Evolutionary conservation across 169 alveolate species (phyloP), one percentile per base, ranked within the genome.

Genomic region (Eimeria praecox): DNA sequence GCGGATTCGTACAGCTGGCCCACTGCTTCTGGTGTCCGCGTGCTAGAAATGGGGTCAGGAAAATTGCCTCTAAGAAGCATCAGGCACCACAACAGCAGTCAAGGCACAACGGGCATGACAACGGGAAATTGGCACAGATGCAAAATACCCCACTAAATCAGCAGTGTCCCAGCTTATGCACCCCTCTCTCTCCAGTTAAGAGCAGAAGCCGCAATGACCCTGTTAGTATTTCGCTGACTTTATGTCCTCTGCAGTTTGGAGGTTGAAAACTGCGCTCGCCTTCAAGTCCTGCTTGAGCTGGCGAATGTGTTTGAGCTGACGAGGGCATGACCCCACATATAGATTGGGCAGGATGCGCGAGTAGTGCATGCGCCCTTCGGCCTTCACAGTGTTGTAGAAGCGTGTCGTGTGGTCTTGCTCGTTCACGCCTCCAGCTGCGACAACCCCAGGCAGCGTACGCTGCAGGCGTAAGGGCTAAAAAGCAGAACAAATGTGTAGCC

Each of bases 261-360:
- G 88, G 66, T 80, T 80, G 89, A 93, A 59, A 30, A 93, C 52
- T 59, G 73, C 66, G 0, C 89, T 80, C 66, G 83, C 90, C 24
- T 85, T 93, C 96, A 93, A 59, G 42, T 85, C 89, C 35, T 93
- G 82, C 56, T 71, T 93, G 46, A 93, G 90, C 46, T 83, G 90
- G 42, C 78, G 80, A 22, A 93, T 83, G 94, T 93, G 94, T 59
- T 66, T 46, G 59, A 82, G 94, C 66, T 80, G 96, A 12, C 96
- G 92, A 22, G 96, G 96, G 87, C 92, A 93, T 20, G 92, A 93
- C 24, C 94, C 94, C 71, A 85, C 96, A 54, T 73, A 93, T 3
- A 93, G 71, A 27, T 71, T 64, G 4, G 96, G 96, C 40, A 77
- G 77, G 20, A 92, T 92, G n/a, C 82, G 62, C 54, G 95, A 77